Percentiles rank a stretch among this genome's conserved stretches.
Conservation (phyloP, 352 stramenopile species). For the Elongisporangium anandrum region DNA sequence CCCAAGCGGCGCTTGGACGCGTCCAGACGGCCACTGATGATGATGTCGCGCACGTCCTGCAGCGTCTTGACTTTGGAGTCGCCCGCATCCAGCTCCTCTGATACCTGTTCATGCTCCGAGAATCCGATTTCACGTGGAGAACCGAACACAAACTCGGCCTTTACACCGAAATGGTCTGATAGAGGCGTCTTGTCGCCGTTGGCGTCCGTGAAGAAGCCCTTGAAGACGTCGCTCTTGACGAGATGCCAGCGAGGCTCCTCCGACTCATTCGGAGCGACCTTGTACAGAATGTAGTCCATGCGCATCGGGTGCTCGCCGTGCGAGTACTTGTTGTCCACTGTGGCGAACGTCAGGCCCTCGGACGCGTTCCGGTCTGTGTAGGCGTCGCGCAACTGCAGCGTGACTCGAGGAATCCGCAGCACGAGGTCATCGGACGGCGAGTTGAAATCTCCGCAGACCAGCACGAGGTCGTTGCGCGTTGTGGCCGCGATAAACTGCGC, state of each 20-base stretch:
- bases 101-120: conserved; percentile 8
- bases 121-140: conserved; percentile 13
- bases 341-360: conserved; percentile 68
- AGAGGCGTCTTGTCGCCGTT: conserved; percentile 57
- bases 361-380: conserved; percentile 67
- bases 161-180: conserved; percentile 80
- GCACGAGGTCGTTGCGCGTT: conserved; percentile 38
- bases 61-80: conserved; percentile 25
- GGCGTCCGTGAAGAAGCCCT: conserved; percentile 67
- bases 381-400: conserved; percentile 54
- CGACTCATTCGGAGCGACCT: conserved; percentile 18
- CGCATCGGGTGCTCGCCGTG: conserved; percentile 78
- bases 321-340: conserved; percentile 78
- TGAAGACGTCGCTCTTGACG: conserved; percentile 63
- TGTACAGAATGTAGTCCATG: conserved; percentile 85
- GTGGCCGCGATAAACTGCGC: conserved; percentile 65
- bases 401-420: conserved; percentile 45
- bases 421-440: conserved; percentile 73
- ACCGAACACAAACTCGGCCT: conserved; percentile 58
- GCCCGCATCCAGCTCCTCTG: conserved; percentile 14
- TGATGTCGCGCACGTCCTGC: conserved; percentile 36
- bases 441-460: conserved; percentile 82
- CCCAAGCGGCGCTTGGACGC: conserved; percentile 32
- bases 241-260: conserved; percentile 35
- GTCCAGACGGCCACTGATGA: conserved; percentile 32